Evolutionary conservation across 768 basidiomycete genomes (phyloP).

Genomic region (Chalciporus piperatus): DNA sequence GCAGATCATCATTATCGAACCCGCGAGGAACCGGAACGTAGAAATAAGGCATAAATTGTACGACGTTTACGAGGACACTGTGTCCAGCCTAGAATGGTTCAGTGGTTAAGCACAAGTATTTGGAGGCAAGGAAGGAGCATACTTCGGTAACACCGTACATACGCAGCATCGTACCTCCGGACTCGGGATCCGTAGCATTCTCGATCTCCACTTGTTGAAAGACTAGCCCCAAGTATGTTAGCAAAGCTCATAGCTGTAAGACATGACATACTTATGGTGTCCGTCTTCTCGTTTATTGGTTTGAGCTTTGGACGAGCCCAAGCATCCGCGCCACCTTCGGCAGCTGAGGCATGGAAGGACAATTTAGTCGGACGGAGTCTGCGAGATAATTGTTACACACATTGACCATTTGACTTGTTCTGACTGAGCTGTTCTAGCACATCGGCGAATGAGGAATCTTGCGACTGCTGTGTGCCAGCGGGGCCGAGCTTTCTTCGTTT

Average conservation of each 20-base stretch:
- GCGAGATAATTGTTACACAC: constrained; percentile 30
- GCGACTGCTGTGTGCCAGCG: constrained; percentile 27
- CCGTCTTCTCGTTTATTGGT: constrained; percentile 53
- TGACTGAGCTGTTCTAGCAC: constrained; percentile 61
- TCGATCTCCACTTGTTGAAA: constrained; percentile 98
- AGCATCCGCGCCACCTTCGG: constrained; percentile 73
- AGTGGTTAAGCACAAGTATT: constrained; percentile 1
- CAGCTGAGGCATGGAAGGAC: constrained; percentile 37
- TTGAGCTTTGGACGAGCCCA: constrained; percentile 68
- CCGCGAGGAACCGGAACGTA: constrained; percentile 87
- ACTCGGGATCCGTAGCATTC: constrained; percentile 46
- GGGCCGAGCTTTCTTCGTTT: constrained; percentile 55
- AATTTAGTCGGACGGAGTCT: neutral
- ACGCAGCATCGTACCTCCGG: constrained; percentile 48
- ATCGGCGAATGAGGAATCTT: constrained; percentile 53
- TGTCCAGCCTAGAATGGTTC: constrained; percentile 61
- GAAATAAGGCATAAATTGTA: constrained; percentile 88
- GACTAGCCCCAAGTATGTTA: constrained; percentile 40
- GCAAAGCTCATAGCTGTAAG: neutral
- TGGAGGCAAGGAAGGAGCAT: constrained; percentile 5
- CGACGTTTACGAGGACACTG: constrained; percentile 83
- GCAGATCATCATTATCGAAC: constrained; percentile 65
- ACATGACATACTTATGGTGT: constrained; percentile 60
- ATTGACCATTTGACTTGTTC: constrained; percentile 39
- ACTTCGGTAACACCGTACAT: constrained; percentile 94